Evolutionary conservation across 2,329 filamentous ascomycete species (phyloP).

Genomic region (Pezicula neosporulosa): DNA sequence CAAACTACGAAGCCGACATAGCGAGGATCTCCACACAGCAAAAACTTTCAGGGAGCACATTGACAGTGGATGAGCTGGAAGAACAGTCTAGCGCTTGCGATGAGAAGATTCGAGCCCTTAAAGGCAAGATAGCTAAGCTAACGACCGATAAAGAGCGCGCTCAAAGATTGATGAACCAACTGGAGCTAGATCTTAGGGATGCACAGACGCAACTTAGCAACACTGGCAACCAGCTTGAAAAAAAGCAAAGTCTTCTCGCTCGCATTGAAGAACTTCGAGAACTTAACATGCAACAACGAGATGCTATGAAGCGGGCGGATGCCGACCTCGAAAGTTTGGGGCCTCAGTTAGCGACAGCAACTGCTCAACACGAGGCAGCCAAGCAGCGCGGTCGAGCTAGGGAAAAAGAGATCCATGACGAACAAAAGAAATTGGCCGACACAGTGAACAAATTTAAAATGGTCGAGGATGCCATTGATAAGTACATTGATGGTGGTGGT

Average conservation of each 20-base stretch:
- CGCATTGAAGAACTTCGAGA: slow-evolving; percentile 73
- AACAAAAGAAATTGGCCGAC: slow-evolving; percentile 67
- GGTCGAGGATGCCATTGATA: slow-evolving; percentile 73
- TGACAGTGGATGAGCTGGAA: slow-evolving; percentile 81
- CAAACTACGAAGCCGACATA: slow-evolving; percentile 69
- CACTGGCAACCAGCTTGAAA: slow-evolving; percentile 73
- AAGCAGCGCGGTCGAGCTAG: slow-evolving; percentile 66
- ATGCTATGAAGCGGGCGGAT: slow-evolving; percentile 67
- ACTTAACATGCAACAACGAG: slow-evolving; percentile 64
- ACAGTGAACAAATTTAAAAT: slow-evolving; percentile 75
- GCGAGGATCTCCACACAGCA: slow-evolving; percentile 73
- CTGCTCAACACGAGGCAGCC: slow-evolving; percentile 73
- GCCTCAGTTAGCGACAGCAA: slow-evolving; percentile 73
- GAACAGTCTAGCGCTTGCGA: slow-evolving; percentile 65
- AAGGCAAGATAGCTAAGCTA: slow-evolving; percentile 62
- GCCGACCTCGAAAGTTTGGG: slow-evolving; percentile 69
- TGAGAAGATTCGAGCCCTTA: slow-evolving; percentile 64
- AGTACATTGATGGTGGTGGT: slow-evolving; percentile 75
- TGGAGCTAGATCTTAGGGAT: slow-evolving; percentile 78
- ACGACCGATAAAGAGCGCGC: slow-evolving; percentile 68
- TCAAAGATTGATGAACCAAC: slow-evolving; percentile 60
- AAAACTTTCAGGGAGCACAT: slow-evolving; percentile 58
- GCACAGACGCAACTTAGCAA: slow-evolving; percentile 68
- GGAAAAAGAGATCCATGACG: slow-evolving; percentile 68
- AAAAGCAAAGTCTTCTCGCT: slow-evolving; percentile 66